Evolutionary conservation across 257 asterid species (phyloP).

Genomic region (Orobanche coerulescens): DNA sequence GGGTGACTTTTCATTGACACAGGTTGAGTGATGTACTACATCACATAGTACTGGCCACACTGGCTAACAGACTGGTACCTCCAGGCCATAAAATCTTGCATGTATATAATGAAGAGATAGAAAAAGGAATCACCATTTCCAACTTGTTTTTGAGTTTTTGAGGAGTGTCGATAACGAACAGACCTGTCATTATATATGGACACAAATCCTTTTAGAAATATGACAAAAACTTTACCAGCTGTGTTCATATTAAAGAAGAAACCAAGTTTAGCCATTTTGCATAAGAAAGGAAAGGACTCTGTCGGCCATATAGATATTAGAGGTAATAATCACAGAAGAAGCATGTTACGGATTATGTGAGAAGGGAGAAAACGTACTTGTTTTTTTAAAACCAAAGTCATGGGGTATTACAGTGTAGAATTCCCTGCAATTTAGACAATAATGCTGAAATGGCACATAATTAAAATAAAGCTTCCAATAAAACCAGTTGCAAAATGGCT

Average conservation of each 20-base stretch:
- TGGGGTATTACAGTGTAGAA: constrained; percentile 90
- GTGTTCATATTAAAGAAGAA: neutral
- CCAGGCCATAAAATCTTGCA: constrained; percentile 4
- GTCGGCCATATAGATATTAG: neutral
- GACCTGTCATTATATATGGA: constrained; percentile 42
- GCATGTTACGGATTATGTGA: constrained; percentile 14
- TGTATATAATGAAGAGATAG: constrained; percentile 2
- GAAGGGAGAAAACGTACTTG: constrained; percentile 51
- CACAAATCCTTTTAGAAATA: neutral
- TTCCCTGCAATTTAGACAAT: constrained; percentile 53
- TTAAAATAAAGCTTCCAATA: constrained; percentile 6
- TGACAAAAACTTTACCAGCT: neutral
- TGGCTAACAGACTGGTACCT: constrained; percentile 9
- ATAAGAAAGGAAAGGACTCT: neutral
- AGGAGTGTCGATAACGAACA: constrained; percentile 83
- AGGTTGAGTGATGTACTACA: neutral
- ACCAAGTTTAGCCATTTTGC: neutral
- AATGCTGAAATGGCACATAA: constrained; percentile 11
- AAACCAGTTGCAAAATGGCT: constrained; percentile 7
- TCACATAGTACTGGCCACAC: neutral
- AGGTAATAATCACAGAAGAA: constrained; percentile 1
- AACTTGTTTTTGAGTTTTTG: constrained; percentile 76
- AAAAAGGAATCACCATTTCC: constrained; percentile 66
- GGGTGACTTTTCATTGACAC: neutral
- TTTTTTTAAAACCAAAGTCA: constrained; percentile 77